Evolutionary conservation across 306 rosid genomes (phyloP), one percentile per base, ranked within the genome.

Genomic region (Vachellia collinsii): DNA sequence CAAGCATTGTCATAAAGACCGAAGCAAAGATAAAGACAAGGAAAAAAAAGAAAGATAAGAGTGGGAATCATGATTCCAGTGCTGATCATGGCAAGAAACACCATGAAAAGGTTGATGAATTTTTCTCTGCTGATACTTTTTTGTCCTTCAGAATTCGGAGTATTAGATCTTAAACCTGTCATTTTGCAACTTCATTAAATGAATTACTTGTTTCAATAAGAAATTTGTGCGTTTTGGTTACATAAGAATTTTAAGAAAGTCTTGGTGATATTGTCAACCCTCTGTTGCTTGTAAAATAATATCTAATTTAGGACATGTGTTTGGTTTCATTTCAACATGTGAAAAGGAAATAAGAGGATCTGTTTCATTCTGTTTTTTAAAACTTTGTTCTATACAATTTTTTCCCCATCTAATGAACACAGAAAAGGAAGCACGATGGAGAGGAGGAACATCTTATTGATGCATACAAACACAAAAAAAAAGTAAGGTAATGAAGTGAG

Each of bases 351-450:
- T 38, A 62, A 4, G 39, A 37, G 14, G 74, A 29, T 66, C 71
- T 72, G 9, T 62, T 65, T 79, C 70, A 43, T 51, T 16, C 61
- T 51, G 20, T 83, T 50, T 58, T 4, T 39, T 74, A 79, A 70
- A 13, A 72, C 29, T 63, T 66, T 17, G 72, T 80, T 67, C 20
- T 73, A 37, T 78, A 34, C 46, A 37, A 69, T 76, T 11, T 59
- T 77, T 23, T 37, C 42, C 73, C 48, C 56, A 82, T 63, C 47
- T 39, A 86, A 29, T 81, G 20, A 73, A 90, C 83, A 65, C 96
- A 95, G 99, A 95, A 95, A 88, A 86, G 99, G 91, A 93, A 93
- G 95, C 99, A 96, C 59, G 97, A 93, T 69, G 99, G 98, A 62
- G 98, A 96, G 77, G 98, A 93, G 81, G 98, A n/a, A n/a, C n/a